Evolutionary conservation across 2,329 filamentous ascomycete species (phyloP).

Genomic region (Thelonectria blattea): DNA sequence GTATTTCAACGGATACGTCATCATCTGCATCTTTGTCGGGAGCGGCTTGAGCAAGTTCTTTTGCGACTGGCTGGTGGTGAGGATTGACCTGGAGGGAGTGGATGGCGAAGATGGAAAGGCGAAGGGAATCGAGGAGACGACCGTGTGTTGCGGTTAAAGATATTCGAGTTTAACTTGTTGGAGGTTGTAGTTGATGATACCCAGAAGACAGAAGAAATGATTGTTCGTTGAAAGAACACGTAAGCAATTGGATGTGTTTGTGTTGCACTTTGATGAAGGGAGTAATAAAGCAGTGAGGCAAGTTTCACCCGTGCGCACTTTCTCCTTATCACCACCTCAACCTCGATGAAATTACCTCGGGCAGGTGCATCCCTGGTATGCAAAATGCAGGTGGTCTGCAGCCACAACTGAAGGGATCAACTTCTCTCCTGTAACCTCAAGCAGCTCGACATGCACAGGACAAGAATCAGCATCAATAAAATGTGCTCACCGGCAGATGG

Average conservation of each 20-base stretch:
- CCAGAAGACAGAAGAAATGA: background rate
- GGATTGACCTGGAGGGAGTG: conserved; percentile 44
- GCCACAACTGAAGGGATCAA: no score
- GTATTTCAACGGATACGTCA: conserved; percentile 73
- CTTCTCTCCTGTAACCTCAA: no score
- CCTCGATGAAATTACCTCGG: no score
- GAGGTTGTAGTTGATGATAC: conserved; percentile 16
- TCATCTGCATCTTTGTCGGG: conserved; percentile 74
- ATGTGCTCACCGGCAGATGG: conserved; percentile 3
- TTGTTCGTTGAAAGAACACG: no score
- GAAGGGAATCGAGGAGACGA: conserved; percentile 51
- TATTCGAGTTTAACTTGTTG: background rate
- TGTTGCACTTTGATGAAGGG: no score
- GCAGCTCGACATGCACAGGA: background rate
- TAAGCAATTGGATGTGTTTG: no score
- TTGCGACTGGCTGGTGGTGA: conserved; percentile 58
- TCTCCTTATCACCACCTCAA: no score
- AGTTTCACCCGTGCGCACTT: no score
- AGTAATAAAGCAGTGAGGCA: no score
- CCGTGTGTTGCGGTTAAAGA: conserved; percentile 52
- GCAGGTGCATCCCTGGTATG: background rate
- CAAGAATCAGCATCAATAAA: background rate
- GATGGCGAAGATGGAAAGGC: conserved; percentile 31
- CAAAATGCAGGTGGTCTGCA: background rate
- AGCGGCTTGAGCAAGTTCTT: conserved; percentile 59